Evolutionary conservation across 1,284 basidiomycete genomes (phyloP).

Genomic region (Cystobasidium sp.): DNA sequence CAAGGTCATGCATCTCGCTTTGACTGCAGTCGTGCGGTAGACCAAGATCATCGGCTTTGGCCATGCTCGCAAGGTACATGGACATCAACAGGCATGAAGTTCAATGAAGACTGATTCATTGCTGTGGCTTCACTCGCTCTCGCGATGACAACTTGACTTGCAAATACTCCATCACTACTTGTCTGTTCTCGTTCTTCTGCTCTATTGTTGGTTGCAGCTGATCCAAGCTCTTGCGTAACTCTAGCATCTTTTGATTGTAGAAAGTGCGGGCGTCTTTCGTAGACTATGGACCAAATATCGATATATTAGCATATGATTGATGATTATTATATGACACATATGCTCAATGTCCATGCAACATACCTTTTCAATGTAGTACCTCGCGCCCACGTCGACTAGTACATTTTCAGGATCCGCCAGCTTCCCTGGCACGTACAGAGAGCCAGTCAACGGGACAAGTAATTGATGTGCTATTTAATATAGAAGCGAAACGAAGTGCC

Average conservation of each 20-base stretch:
- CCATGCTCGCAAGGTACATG: no score
- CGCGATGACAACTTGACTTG: constrained; percentile 37
- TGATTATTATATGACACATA: neutral
- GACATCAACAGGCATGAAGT: neutral
- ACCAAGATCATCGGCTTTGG: no score
- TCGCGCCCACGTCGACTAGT: constrained; percentile 93
- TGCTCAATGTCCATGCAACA: constrained; percentile 3
- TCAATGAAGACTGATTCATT: neutral
- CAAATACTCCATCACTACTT: constrained; percentile 43
- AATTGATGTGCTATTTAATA: constrained; percentile 72
- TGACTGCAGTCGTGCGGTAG: no score
- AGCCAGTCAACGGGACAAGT: constrained; percentile 89
- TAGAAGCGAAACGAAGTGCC: neutral
- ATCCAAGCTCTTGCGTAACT: constrained; percentile 68
- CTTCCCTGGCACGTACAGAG: constrained; percentile 92
- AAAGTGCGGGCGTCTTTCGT: constrained; percentile 52
- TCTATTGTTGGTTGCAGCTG: constrained; percentile 80
- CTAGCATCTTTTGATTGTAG: constrained; percentile 51
- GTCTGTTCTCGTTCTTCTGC: constrained; percentile 73
- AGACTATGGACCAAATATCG: constrained; percentile 41
- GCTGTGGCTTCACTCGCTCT: constrained; percentile 19
- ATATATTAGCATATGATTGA: neutral
- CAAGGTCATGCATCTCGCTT: no score
- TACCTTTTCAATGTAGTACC: constrained; percentile 95
- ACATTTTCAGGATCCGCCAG: constrained; percentile 81